Percentiles rank a stretch among this genome's conserved stretches.
phyloP scores from a whole-genome alignment of 768 basidiomycete genomes.

The Auricularia cornea region DNA sequence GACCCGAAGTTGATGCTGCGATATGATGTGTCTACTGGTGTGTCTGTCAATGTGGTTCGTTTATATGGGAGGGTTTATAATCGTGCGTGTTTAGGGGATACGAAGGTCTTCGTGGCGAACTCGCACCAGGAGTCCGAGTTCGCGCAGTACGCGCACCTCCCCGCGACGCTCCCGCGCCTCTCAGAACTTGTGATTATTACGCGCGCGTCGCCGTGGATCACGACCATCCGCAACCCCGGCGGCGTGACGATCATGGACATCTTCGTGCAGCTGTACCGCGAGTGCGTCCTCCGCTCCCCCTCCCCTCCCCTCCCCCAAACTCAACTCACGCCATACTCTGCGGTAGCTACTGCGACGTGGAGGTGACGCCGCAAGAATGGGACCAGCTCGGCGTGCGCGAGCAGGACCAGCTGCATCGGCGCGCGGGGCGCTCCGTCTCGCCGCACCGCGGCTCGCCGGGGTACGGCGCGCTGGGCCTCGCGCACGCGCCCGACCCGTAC shows the following conservation, averaged over 20 bases:
- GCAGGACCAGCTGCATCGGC: background rate
- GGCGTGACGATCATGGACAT: background rate
- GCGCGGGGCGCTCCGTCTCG: background rate
- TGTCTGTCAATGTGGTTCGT: background rate
- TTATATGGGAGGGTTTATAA: background rate
- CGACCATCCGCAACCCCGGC: background rate
- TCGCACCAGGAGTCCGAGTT: background rate
- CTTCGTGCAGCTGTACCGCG: background rate
- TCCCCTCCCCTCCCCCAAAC: background rate
- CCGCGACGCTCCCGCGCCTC: background rate
- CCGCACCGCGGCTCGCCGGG: background rate
- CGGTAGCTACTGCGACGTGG: background rate
- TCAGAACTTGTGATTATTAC: background rate
- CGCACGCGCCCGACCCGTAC: background rate
- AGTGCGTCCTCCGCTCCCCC: background rate
- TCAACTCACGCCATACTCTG: too few species aligned
- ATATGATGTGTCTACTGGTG: background rate
- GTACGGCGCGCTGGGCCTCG: background rate
- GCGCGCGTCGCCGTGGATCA: background rate
- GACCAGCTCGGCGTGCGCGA: background rate
- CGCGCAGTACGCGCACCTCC: background rate
- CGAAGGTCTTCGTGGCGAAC: background rate
- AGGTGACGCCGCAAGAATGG: background rate
- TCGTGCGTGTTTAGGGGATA: background rate
- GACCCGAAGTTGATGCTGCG: background rate